Conservation (phyloP, 768 basidiomycete genomes). For the Dictyophora rubrovolvata region DNA sequence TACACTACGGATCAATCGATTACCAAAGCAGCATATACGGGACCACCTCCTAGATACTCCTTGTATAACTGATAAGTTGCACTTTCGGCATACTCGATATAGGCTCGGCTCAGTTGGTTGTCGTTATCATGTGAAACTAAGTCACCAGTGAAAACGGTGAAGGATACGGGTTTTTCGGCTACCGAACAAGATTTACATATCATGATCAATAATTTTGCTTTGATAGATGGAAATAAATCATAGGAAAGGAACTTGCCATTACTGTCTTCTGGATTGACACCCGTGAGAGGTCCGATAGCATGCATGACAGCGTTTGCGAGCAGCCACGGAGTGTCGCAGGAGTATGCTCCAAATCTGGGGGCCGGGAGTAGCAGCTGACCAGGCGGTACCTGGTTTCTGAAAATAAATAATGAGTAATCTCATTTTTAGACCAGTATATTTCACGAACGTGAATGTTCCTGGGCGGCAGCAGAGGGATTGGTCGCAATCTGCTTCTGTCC, state of each 20-base stretch:
- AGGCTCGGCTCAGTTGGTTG: slow-evolving; percentile 13
- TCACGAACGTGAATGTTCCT: slow-evolving; percentile 2
- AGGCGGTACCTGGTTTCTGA: not conserved
- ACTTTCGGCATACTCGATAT: slow-evolving; percentile 8
- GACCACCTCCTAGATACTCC: slow-evolving; percentile 14
- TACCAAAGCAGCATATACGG: slow-evolving; percentile 18
- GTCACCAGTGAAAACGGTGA: slow-evolving; percentile 20
- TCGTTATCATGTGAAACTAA: slow-evolving; percentile 19
- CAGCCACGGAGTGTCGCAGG: slow-evolving; percentile 18
- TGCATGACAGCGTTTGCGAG: slow-evolving; percentile 17
- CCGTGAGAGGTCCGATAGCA: slow-evolving; percentile 17
- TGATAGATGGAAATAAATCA: not conserved
- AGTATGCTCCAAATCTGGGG: slow-evolving; percentile 17
- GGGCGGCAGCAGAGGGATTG: slow-evolving; percentile 16
- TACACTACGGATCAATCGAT: not conserved
- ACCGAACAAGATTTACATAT: not conserved
- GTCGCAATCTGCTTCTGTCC: slow-evolving; percentile 17
- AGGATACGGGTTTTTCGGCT: slow-evolving; percentile 1
- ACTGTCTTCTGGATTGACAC: slow-evolving; percentile 7
- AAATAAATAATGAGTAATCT: not conserved
- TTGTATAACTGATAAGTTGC: slow-evolving; percentile 16
- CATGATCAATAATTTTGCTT: not conserved
- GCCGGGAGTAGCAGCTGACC: slow-evolving; percentile 13
- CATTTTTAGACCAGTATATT: not conserved
- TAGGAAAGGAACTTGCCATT: slow-evolving; percentile 1